Percentiles rank a stretch among this genome's conserved stretches.
Evolutionary conservation across 2,329 filamentous ascomycete species (phyloP).

Genomic region (Exutisphaerella laricina): DNA sequence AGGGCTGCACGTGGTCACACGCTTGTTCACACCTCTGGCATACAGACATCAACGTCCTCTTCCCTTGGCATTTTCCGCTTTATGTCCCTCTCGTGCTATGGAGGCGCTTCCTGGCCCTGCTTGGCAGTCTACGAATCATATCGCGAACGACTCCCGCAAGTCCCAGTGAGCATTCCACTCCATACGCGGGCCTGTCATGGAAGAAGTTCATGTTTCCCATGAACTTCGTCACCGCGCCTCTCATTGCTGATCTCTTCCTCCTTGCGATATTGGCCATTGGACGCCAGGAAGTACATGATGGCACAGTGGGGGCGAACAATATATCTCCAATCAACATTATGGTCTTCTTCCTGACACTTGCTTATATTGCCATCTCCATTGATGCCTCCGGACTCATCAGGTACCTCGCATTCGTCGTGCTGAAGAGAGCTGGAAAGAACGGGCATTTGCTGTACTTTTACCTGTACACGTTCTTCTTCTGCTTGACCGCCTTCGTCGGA

Average conservation of each 20-base stretch:
- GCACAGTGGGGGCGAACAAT: constrained; percentile 59
- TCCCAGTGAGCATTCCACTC: background rate
- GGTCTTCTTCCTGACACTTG: constrained; percentile 64
- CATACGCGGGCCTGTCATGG: background rate
- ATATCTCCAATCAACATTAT: constrained; percentile 69
- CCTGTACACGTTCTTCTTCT: constrained; percentile 67
- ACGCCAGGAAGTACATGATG: constrained; percentile 60
- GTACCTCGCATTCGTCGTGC: constrained; percentile 63
- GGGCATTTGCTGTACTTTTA: constrained; percentile 66
- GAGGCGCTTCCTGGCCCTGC: constrained; percentile 40
- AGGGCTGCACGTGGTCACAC: background rate
- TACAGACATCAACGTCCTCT: constrained; percentile 62
- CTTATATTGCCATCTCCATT: constrained; percentile 72
- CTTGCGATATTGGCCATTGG: constrained; percentile 66
- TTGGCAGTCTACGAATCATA: constrained; percentile 51
- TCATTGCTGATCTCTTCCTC: constrained; percentile 66
- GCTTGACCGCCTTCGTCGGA: constrained; percentile 61
- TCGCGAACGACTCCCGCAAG: constrained; percentile 33
- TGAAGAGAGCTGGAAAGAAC: constrained; percentile 61
- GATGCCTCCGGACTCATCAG: constrained; percentile 69
- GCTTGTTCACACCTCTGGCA: constrained; percentile 1
- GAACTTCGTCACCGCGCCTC: constrained; percentile 65
- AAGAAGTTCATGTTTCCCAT: constrained; percentile 54
- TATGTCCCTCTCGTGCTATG: constrained; percentile 51
- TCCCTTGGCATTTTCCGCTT: constrained; percentile 61